Evolutionary conservation across 208 protist genomes (phyloP), one percentile per base, ranked within the genome.

Genomic region (Leishmania arabica): DNA sequence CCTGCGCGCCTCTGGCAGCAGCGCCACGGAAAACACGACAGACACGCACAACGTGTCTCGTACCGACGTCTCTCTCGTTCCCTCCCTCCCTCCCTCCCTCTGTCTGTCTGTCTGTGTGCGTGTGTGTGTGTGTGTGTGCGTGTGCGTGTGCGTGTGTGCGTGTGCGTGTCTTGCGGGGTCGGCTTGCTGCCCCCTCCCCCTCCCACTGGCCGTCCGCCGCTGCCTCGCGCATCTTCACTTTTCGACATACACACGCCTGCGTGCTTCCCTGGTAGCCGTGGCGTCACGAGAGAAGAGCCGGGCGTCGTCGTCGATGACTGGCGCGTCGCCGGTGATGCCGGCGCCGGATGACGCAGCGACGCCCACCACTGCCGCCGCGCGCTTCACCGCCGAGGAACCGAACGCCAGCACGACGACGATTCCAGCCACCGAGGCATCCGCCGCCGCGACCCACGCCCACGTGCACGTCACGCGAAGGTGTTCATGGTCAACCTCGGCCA

Each of bases 401-500:
- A 9, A 42, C 49, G 72, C 72, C 47, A 17, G 49, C 47, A 60
- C 34, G 13, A 62, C n/a, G 3, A 77, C 69, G 13, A 47, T 66
- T 19, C 74, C 53, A 42, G 74, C 60, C 19, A 24, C 56, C 58
- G 76, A 84, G 72, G 73, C 47, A 42, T 78, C 79, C 37, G 56
- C 71, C 34, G 51, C 79, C 58, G 79, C 62, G 27, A 73, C 31
- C 24, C 8, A 42, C 45, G 27, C 31, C 24, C 8, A 42, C n/a
- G 27, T n/a, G n/a, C 77, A 51, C 58, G 75, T 75, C 37, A 45
- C 27, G 21, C 71, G 5, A 85, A 81, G 51, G 56, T 54, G 40
- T 66, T 78, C 62, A 73, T 85, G 70, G 68, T 58, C 19, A 54
- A 80, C 51, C 62, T 86, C 13, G 76, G 70, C 62, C 75, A 87